Base-by-base conservation (phyloP, 768 basidiomycete species). In the Lactarius deliciosus region DNA sequence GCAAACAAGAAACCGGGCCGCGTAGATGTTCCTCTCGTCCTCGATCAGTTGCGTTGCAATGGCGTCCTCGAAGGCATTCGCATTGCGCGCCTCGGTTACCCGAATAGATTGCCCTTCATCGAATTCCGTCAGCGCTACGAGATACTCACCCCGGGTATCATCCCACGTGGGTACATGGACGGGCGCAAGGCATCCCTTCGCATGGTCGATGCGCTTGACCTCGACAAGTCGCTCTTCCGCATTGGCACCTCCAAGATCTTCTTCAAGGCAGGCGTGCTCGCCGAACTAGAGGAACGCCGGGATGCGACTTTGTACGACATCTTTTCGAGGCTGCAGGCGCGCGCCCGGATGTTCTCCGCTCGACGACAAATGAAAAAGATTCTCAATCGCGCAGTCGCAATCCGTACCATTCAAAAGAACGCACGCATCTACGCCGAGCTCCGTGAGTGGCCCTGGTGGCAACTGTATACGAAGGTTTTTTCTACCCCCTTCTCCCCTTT, bases 391-490 rank as follows among this genome's bases (percentile, higher is more conserved):
- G 94, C 95, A 1, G 81, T 89, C 47, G 95, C 97, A 5, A 87
- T 96, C 50, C 85, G 92, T 56, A 96, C 92, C 1, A 95, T 98
- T 68, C 97, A 98, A 74, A 84, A 88, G 55, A 99, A 99, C 74
- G 96, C 96, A 2, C 82, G 94, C 25, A 83, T 97, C 25, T 98
- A 98, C 74, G 88, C 89, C 8, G 89, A 93, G 63, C 81, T 99
- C 34, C 83, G 87, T 56, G 93, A 96, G 61, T 98, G 97, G 97
- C 95, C 96, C 1, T 98, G 97, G 97, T 99, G 97, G 97, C 91
- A 95, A 69, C 82, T 98, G 10, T 99, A 96, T 75, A 94, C 94
- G 2, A 96, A 96, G 81, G 94, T 86, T 68, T 43, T 43, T 28
- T 40, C 5, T 13, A 22, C 16, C 1, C 43, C 18, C 16, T 50